Evolutionary conservation across 2,329 filamentous ascomycete species (phyloP).

Genomic region (Pseudogymnoascus sp.): DNA sequence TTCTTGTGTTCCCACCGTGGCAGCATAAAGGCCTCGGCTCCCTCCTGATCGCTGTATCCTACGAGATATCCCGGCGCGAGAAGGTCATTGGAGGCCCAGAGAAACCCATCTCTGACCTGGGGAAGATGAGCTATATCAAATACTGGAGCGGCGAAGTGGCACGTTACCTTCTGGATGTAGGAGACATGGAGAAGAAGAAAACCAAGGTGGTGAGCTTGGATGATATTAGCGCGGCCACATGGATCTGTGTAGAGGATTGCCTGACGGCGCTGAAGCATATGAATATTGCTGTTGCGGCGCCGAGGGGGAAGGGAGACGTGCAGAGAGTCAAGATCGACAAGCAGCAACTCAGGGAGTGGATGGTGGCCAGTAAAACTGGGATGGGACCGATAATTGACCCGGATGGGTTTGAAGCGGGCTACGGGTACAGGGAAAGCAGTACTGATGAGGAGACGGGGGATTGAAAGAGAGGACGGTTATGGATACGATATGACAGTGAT

Average conservation of each 20-base stretch:
- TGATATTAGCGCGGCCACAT: constrained; percentile 68
- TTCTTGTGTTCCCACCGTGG: constrained; percentile 91
- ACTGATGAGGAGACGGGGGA: constrained; percentile 29
- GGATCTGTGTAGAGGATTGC: constrained; percentile 79
- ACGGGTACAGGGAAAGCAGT: constrained; percentile 42
- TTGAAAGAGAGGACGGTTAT: constrained; percentile 8
- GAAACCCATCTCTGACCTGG: constrained; percentile 82
- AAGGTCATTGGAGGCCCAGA: constrained; percentile 83
- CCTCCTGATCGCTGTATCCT: constrained; percentile 85
- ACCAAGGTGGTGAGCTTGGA: constrained; percentile 52
- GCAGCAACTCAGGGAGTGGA: constrained; percentile 57
- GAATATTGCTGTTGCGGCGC: constrained; percentile 57
- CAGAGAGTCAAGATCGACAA: constrained; percentile 45
- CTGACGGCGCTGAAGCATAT: constrained; percentile 71
- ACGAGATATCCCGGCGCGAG: constrained; percentile 81
- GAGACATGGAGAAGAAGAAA: constrained; percentile 20
- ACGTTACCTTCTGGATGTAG: constrained; percentile 47
- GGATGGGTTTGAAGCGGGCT: constrained; percentile 64
- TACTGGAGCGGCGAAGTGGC: constrained; percentile 85
- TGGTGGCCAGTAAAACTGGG: constrained; percentile 42
- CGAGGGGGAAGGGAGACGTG: constrained; percentile 34
- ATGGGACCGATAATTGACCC: constrained; percentile 62
- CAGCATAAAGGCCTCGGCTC: constrained; percentile 83
- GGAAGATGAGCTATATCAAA: constrained; percentile 69
- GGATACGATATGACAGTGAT: neutral